A percentile compares a stretch with the other conserved stretches of the same genome.
These are phyloP conservation scores for Lactarius quietus DNA, from an alignment of 768 basidiomycete species.

Conservation along the genomic window DNA sequence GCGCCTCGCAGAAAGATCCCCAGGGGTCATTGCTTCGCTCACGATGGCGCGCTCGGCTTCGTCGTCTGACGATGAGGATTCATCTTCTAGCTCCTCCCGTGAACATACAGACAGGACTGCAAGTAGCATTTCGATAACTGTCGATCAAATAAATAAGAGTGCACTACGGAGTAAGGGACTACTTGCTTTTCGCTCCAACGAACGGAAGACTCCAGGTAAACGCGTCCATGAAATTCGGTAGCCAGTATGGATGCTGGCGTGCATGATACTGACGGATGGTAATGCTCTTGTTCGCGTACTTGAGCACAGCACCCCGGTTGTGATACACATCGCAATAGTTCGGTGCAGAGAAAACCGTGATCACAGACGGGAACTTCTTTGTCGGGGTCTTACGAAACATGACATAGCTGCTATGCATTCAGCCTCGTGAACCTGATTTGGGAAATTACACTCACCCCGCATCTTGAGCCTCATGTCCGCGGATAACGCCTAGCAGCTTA, in stretches of 20 bases:
- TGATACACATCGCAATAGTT: slow-evolving; percentile 96
- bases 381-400: slow-evolving; percentile 96
- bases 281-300: slow-evolving; percentile 95
- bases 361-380: slow-evolving; percentile 93
- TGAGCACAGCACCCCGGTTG: slow-evolving; percentile 95
- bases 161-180: neutral
- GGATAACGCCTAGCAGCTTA: slow-evolving; percentile 85
- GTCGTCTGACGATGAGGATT: slow-evolving; percentile 37
- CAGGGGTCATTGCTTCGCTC: slow-evolving; percentile 32
- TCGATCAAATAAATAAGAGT: neutral
- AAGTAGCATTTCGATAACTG: slow-evolving; percentile 97
- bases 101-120: slow-evolving; percentile 94
- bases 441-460: slow-evolving; percentile 60
- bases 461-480: slow-evolving; percentile 97
- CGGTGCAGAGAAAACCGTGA: slow-evolving; percentile 97
- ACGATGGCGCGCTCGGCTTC: slow-evolving; percentile 28
- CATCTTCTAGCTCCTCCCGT: slow-evolving; percentile 92
- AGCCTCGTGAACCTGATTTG: neutral
- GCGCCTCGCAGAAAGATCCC: slow-evolving; percentile 50
- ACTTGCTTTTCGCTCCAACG: slow-evolving; percentile 94
- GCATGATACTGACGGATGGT: slow-evolving; percentile 64
- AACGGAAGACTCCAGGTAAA: slow-evolving; percentile 99
- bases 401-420: slow-evolving; percentile 53
- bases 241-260: slow-evolving; percentile 82
- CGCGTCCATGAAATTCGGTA: slow-evolving; percentile 99